Evolutionary conservation across 2,329 filamentous ascomycete genomes (phyloP).

Genomic region (Botrytis elliptica): DNA sequence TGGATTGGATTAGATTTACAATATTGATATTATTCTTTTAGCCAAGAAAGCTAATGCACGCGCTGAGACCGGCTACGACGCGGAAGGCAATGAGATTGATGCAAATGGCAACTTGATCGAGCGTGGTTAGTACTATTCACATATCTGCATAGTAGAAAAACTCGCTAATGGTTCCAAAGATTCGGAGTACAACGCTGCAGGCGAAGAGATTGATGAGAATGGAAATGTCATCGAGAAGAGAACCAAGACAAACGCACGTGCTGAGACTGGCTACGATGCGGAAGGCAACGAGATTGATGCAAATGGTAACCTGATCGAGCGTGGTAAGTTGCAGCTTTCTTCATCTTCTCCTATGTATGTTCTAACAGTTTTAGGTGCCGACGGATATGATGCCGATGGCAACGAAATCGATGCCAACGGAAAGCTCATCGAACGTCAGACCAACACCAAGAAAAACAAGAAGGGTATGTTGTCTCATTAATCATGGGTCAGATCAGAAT

Average conservation of each 20-base stretch:
- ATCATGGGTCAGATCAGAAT: not conserved
- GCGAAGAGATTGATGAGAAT: not conserved
- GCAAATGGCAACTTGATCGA: not conserved
- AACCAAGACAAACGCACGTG: not conserved
- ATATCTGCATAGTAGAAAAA: not conserved
- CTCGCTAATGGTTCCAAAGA: not conserved
- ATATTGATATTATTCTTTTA: not conserved
- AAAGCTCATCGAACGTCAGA: not conserved
- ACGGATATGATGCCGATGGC: not conserved
- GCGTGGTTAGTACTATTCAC: slow-evolving; percentile 2
- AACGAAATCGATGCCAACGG: slow-evolving; percentile 4
- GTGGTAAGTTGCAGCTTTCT: not conserved
- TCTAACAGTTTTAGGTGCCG: not conserved
- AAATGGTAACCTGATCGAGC: slow-evolving; percentile 10
- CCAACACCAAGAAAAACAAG: not conserved
- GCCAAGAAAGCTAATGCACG: not conserved
- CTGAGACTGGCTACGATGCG: slow-evolving; percentile 23
- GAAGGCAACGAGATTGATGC: slow-evolving; percentile 25
- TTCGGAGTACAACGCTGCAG: slow-evolving; percentile 1
- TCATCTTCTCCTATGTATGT: too few relatives aligned
- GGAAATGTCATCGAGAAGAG: not conserved
- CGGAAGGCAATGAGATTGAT: slow-evolving; percentile 4
- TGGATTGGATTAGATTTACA: not conserved
- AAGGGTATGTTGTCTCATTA: not conserved
- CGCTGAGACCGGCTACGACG: not conserved